Percentiles rank a stretch among this genome's conserved stretches.
phyloP scores from a whole-genome alignment of 2,329 filamentous ascomycete genomes.

The Cercospora sojina region DNA sequence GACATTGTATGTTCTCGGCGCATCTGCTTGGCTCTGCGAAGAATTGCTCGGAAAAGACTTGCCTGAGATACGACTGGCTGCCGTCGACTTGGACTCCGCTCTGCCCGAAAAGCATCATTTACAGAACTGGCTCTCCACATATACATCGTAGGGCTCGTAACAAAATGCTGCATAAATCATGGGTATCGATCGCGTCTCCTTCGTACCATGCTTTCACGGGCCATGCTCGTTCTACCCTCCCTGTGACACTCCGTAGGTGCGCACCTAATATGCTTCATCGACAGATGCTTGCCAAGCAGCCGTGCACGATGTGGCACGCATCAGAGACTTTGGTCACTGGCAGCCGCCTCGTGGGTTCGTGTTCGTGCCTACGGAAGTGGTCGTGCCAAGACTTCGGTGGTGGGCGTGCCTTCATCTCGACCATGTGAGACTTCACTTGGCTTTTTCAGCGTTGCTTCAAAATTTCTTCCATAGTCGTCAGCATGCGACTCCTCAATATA shows the following conservation, averaged over 20 bases:
- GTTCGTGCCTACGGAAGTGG: neutral
- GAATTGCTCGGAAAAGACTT: neutral
- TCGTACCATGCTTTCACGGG: neutral
- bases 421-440: neutral
- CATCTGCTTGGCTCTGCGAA: neutral
- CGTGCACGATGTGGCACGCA: neutral
- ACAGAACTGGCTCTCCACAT: slow-evolving; percentile 2
- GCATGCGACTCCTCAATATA: slow-evolving; percentile 43
- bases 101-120: neutral
- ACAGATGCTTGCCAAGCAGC: neutral
- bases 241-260: neutral
- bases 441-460: slow-evolving; percentile 27
- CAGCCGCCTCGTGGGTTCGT: neutral
- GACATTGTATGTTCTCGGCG: neutral
- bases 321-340: neutral
- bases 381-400: neutral
- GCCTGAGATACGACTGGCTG: neutral
- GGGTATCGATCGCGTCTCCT: slow-evolving; percentile 6
- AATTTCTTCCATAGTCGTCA: slow-evolving; percentile 28
- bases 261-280: neutral
- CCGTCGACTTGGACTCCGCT: neutral
- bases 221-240: neutral
- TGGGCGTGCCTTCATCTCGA: neutral
- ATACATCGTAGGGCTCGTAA: slow-evolving; percentile 5
- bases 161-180: slow-evolving; percentile 15